A percentile compares a stretch with the other conserved stretches of the same genome.
Conservation (phyloP, 345 rosid genomes). For the Leavenworthia alabamica region DNA sequence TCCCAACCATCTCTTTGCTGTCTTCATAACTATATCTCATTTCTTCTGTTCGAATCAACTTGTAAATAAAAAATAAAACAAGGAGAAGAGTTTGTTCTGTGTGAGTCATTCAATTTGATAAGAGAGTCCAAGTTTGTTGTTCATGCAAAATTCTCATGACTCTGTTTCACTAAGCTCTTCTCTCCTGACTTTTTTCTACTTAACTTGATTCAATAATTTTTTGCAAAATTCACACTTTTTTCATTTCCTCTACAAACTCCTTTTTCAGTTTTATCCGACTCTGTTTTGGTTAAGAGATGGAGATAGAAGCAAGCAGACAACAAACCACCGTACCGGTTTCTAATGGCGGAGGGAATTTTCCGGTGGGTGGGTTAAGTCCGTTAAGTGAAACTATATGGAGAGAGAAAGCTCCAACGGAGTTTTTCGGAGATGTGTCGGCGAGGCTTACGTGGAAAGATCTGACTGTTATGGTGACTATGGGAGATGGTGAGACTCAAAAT, state of each 20-base stretch:
- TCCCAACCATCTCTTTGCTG: slow-evolving; percentile 36
- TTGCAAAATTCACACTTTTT: slow-evolving; percentile 26
- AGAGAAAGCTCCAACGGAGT: slow-evolving; percentile 47
- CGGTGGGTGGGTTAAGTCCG: slow-evolving; percentile 64
- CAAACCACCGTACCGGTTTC: slow-evolving; percentile 26
- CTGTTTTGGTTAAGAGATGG: slow-evolving; percentile 35
- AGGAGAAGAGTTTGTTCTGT: slow-evolving; percentile 21
- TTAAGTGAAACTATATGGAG: slow-evolving; percentile 74
- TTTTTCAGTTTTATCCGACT: neutral
- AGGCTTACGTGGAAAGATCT: slow-evolving; percentile 90
- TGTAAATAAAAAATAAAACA: neutral
- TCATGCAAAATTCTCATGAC: slow-evolving; percentile 26
- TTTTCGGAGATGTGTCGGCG: slow-evolving; percentile 76
- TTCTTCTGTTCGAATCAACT: slow-evolving; percentile 21
- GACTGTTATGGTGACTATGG: slow-evolving; percentile 63
- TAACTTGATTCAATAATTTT: neutral
- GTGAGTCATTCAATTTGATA: slow-evolving; percentile 30
- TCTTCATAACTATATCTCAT: slow-evolving; percentile 35
- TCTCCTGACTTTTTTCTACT: slow-evolving; percentile 36
- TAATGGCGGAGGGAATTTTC: slow-evolving; percentile 30
- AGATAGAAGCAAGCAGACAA: slow-evolving; percentile 63
- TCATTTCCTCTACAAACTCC: slow-evolving; percentile 14
- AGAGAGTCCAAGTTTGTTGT: slow-evolving; percentile 36
- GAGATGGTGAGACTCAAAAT: slow-evolving; percentile 64
- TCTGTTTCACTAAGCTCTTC: slow-evolving; percentile 15